Conservation (phyloP, 2,329 filamentous ascomycete genomes). For the Pseudogymnoascus sp. region DNA sequence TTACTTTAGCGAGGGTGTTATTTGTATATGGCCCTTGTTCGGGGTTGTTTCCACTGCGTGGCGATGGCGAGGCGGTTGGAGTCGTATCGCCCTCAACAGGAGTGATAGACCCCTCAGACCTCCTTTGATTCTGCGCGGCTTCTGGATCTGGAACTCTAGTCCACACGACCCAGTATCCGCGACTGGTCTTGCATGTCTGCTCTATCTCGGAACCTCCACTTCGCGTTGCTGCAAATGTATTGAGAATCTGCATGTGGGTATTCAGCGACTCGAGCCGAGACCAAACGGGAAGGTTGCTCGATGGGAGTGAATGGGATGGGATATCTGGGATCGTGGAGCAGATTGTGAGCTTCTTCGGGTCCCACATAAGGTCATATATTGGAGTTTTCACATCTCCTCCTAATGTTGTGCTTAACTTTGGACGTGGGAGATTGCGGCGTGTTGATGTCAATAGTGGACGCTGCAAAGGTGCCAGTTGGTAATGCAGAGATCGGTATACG, state of each 20-base stretch:
- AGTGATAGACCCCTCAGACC: background rate
- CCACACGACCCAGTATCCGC: constrained; percentile 66
- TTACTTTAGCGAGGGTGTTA: background rate
- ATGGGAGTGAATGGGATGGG: constrained; percentile 35
- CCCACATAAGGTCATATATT: constrained; percentile 57
- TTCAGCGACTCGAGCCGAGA: constrained; percentile 54
- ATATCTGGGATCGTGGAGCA: constrained; percentile 61
- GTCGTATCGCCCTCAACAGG: background rate
- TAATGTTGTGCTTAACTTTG: constrained; percentile 23
- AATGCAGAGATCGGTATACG: constrained; percentile 51
- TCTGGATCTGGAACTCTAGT: constrained; percentile 42
- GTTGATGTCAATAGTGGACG: constrained; percentile 50
- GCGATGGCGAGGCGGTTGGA: background rate
- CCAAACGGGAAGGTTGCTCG: constrained; percentile 36
- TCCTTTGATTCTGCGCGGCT: background rate
- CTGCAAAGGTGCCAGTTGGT: constrained; percentile 51
- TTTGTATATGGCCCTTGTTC: background rate
- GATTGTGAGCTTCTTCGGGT: constrained; percentile 45
- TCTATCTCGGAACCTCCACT: constrained; percentile 41
- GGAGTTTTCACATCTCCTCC: constrained; percentile 25
- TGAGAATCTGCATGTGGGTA: constrained; percentile 56
- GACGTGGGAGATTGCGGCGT: constrained; percentile 45
- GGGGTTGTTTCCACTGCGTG: no score
- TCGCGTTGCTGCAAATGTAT: constrained; percentile 42
- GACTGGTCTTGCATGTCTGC: constrained; percentile 55